Base-by-base conservation (phyloP, 2,329 filamentous ascomycete genomes). In the Curvularia hawaiiensis region DNA sequence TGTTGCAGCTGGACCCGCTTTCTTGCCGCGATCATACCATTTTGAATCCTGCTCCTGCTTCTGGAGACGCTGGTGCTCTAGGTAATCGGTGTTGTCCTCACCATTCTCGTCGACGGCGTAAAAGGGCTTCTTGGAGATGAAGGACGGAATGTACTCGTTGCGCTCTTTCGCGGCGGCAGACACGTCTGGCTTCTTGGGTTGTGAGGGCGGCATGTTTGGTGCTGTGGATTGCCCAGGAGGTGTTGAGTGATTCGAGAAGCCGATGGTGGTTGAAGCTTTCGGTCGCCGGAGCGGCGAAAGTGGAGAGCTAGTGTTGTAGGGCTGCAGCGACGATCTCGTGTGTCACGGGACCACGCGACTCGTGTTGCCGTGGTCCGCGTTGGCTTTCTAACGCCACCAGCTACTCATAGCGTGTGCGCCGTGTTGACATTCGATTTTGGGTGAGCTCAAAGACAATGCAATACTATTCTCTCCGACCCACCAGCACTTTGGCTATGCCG, bases 111-210 rank as follows among this genome's bases (percentile, higher is more conserved):
- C 91, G 68, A 90, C 88, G 69, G 96, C 88, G 78, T 98, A 99
- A 79, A 99, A 99, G 4, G 95, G 95, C 67, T 96, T 93, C 77
- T 97, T 97, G 69, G 92, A 93, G 80, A 99, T 99, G 83, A 97
- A 99, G 52, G 91, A 88, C 6, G 95, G 95, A 71, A 99, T 99
- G 83, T 99, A 99, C 77, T 97, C 79, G 84, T 99, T 99, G 78
- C 95, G 92, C 77, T 96, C 92, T 76, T 96, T 96, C 54, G 84
- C 85, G 16, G 84, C 61, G 71, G 81, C 69, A 68, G 83, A 81
- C 52, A 82, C 79, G 63, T 84, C 82, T 16, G 82, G 82, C 66
- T 83, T 84, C 63, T 65, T 68, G 10, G 75, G 76, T 28, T 82
- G 73, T 51, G 79, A 72, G 58, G 82, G 81, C 65, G 82, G 80